These are phyloP conservation scores for Circinella umbellata DNA, from an alignment of 371 early-diverging fungal species.

Conservation along the genomic window DNA sequence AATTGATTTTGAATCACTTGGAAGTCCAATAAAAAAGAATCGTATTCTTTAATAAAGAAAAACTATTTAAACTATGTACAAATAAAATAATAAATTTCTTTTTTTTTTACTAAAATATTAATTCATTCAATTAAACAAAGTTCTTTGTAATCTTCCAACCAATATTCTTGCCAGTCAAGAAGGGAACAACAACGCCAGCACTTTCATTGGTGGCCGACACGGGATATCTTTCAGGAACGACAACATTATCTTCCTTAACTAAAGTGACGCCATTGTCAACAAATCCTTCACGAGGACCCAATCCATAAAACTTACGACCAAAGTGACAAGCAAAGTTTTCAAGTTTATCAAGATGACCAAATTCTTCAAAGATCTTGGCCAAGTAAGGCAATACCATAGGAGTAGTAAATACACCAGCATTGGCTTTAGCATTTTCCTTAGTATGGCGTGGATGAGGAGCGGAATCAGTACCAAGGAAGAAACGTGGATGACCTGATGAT, in stretches of 20 bases:
- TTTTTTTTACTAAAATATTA: not conserved
- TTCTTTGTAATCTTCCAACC: slow-evolving; percentile 69
- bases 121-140: slow-evolving; percentile 30
- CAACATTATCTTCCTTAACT: slow-evolving; percentile 50
- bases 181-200: slow-evolving; percentile 83
- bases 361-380: slow-evolving; percentile 87
- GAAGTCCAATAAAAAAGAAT: slow-evolving; percentile 47
- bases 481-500: slow-evolving; percentile 85
- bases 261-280: slow-evolving; percentile 59
- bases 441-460: slow-evolving; percentile 92
- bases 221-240: slow-evolving; percentile 62
- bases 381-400: slow-evolving; percentile 86
- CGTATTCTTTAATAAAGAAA: slow-evolving; percentile 31
- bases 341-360: slow-evolving; percentile 81
- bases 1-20: slow-evolving; percentile 43
- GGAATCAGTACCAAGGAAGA: slow-evolving; percentile 97
- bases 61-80: slow-evolving; percentile 26
- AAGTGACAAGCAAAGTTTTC: slow-evolving; percentile 83
- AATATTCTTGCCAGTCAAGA: slow-evolving; percentile 77
- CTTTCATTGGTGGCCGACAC: slow-evolving; percentile 56
- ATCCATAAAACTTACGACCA: slow-evolving; percentile 86
- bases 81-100: slow-evolving; percentile 13
- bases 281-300: slow-evolving; percentile 59
- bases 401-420: slow-evolving; percentile 94
- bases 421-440: slow-evolving; percentile 85